Percentiles rank a stretch among this genome's conserved stretches.
phyloP scores from a whole-genome alignment of 2,329 filamentous ascomycete species.

The Microsporum canis region DNA sequence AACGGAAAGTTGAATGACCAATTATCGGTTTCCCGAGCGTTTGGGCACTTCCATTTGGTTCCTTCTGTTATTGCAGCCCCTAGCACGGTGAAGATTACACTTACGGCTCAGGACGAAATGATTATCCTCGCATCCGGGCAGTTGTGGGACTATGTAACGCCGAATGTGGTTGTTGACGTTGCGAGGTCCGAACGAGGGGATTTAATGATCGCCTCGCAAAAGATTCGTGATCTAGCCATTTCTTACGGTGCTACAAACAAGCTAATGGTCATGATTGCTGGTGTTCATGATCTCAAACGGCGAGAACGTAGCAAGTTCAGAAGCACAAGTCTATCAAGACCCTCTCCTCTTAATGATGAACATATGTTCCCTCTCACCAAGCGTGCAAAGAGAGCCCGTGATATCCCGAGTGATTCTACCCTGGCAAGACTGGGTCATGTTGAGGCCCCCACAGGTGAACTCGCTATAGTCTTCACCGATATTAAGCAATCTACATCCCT shows the following conservation, averaged over 20 bases:
- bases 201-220: constrained; percentile 89
- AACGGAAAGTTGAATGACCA: constrained; percentile 88
- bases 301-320: constrained; percentile 64
- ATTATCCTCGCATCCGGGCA: constrained; percentile 84
- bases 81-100: constrained; percentile 62
- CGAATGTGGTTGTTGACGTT: constrained; percentile 83
- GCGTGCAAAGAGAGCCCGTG: constrained; percentile 49
- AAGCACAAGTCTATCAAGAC: constrained; percentile 75
- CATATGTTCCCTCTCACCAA: constrained; percentile 52
- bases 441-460: constrained; percentile 76
- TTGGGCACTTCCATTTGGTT: constrained; percentile 87
- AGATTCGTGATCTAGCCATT: constrained; percentile 86
- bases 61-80: constrained; percentile 88
- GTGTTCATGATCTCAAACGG: constrained; percentile 80
- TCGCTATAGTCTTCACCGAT: constrained; percentile 93
- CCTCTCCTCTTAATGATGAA: constrained; percentile 56
- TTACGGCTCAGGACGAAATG: constrained; percentile 85
- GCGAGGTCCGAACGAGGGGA: constrained; percentile 76
- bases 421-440: constrained; percentile 84
- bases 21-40: constrained; percentile 83
- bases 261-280: constrained; percentile 98
- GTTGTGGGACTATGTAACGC: constrained; percentile 87
- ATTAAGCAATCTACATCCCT: constrained; percentile 96
- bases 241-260: constrained; percentile 89
- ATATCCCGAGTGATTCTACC: constrained; percentile 65